A percentile compares a stretch with the other conserved stretches of the same genome.
Conservation (phyloP, 106 monocot species). For the Vanilla planifolia region DNA sequence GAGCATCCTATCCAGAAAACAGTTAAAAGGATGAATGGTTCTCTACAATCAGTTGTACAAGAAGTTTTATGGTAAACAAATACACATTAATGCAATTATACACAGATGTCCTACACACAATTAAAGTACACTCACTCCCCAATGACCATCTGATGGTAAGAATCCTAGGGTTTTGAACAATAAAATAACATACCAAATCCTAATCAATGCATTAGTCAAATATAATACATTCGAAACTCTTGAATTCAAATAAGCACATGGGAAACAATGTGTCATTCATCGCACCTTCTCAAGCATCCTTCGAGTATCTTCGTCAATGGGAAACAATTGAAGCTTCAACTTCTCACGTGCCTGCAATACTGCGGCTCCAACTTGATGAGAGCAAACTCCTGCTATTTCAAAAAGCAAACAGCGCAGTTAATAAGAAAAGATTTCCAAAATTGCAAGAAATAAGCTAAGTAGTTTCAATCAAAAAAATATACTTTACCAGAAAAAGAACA, state of each 20-base stretch:
- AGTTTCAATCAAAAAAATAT: conserved; percentile 2
- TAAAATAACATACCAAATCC: not conserved
- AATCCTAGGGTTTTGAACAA: not conserved
- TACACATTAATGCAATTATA: no score
- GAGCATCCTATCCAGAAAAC: conserved; percentile 51
- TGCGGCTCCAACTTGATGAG: conserved; percentile 27
- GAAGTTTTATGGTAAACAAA: no score
- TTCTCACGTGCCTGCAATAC: conserved; percentile 37
- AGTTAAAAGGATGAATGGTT: not conserved
- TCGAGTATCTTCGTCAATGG: conserved; percentile 71
- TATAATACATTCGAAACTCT: not conserved
- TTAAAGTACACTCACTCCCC: no score
- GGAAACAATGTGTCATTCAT: not conserved
- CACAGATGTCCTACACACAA: no score
- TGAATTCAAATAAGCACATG: not conserved
- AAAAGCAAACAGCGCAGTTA: conserved; percentile 3
- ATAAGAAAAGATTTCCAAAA: conserved; percentile 8
- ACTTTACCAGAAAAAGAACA: conserved; percentile 16
- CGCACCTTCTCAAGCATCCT: conserved; percentile 76
- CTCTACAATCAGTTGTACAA: no score
- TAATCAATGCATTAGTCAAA: not conserved
- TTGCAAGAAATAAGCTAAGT: conserved; percentile 6
- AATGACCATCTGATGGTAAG: no score
- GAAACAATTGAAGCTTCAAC: conserved; percentile 89
- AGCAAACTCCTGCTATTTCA: conserved; percentile 26